Conservation (phyloP, 768 basidiomycete genomes). For the Podaxis sp. region DNA sequence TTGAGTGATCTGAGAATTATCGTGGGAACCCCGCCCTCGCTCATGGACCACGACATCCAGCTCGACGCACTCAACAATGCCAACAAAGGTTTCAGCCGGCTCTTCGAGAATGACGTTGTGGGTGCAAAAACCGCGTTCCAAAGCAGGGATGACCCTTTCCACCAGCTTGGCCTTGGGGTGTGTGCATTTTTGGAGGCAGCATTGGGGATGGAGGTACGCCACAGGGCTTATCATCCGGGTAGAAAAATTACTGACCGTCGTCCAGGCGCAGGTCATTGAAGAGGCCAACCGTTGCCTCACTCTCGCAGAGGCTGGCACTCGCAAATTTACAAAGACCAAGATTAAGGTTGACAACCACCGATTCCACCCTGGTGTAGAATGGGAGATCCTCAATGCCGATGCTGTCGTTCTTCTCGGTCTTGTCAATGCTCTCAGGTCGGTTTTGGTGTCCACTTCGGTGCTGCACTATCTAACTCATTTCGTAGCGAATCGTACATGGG, state of each 20-base stretch:
- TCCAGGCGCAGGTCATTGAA: conserved; percentile 53
- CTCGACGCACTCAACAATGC: conserved; percentile 28
- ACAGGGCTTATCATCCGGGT: background rate
- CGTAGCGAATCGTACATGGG: conserved; percentile 74
- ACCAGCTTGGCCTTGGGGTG: conserved; percentile 67
- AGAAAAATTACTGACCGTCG: background rate
- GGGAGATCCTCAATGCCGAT: conserved; percentile 74
- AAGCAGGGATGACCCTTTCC: conserved; percentile 58
- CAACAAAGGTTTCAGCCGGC: conserved; percentile 54
- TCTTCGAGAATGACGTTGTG: conserved; percentile 65
- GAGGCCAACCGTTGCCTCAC: conserved; percentile 57
- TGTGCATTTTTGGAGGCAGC: conserved; percentile 75
- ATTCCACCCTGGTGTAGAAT: conserved; percentile 66
- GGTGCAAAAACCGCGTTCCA: conserved; percentile 49
- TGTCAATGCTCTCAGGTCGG: conserved; percentile 65
- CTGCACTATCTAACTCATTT: conserved; percentile 4
- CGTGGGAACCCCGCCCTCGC: conserved; percentile 2
- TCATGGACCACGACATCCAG: conserved; percentile 22
- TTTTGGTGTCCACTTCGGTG: background rate
- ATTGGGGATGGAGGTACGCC: conserved; percentile 70
- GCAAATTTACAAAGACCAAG: conserved; percentile 38
- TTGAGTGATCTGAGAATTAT: background rate
- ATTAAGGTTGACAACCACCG: conserved; percentile 27
- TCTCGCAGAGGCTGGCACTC: conserved; percentile 56
- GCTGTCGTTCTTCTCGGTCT: conserved; percentile 66